Evolutionary conservation across 1,139 yeast species (phyloP).

Genomic region (Diutina pseudorugosa): DNA sequence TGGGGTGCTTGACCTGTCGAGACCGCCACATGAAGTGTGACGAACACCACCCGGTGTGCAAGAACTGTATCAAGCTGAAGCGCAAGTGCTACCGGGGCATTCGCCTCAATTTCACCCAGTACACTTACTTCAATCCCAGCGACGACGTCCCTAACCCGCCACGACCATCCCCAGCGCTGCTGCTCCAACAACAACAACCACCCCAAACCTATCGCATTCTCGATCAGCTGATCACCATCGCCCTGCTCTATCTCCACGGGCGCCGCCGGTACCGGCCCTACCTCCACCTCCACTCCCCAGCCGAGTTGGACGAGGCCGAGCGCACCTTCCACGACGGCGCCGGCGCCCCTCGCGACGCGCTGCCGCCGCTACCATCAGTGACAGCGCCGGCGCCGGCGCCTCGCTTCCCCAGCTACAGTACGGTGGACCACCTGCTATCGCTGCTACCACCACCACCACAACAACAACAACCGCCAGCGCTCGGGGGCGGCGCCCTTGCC

Average conservation of each 20-base stretch:
- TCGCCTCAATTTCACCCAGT: constrained; percentile 34
- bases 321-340: not conserved
- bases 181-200: not conserved
- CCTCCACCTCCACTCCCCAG: not conserved
- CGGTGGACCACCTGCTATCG: not conserved
- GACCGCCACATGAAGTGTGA: constrained; percentile 40
- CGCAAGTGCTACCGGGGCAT: constrained; percentile 33
- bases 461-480: not conserved
- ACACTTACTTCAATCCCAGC: constrained; percentile 27
- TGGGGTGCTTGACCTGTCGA: constrained; percentile 37
- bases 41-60: constrained; percentile 34
- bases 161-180: not conserved
- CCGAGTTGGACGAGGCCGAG: not conserved
- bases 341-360: not conserved
- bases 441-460: not conserved
- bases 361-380: not conserved
- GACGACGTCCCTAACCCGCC: constrained; percentile 5
- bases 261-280: constrained; percentile 1
- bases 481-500: not conserved
- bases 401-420: too few relatives aligned
- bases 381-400: too few relatives aligned
- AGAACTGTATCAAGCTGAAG: constrained; percentile 30
- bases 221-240: constrained; percentile 4
- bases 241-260: constrained; percentile 2
- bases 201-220: not conserved